Evolutionary conservation across 352 stramenopile species (phyloP).

Genomic region (Globisporangium middletonii): DNA sequence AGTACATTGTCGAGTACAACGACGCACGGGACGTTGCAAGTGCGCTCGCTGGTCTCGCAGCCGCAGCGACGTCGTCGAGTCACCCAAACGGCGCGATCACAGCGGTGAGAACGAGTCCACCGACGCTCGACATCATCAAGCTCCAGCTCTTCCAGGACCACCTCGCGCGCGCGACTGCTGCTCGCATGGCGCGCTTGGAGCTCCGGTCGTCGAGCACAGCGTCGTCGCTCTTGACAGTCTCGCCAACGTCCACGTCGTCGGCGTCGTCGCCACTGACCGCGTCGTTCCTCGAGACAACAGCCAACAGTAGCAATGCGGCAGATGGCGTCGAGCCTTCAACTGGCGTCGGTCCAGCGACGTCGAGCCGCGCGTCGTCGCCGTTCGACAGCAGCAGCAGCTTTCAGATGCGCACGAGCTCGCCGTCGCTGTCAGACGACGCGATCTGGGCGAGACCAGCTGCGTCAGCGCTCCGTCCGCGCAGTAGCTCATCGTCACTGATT

Average conservation of each 20-base stretch:
- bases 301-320: background rate
- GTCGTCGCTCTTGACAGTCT: slow-evolving; percentile 42
- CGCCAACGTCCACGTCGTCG: slow-evolving; percentile 51
- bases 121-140: slow-evolving; percentile 53
- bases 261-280: slow-evolving; percentile 44
- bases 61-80: slow-evolving; percentile 7
- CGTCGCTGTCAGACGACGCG: background rate
- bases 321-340: slow-evolving; percentile 1
- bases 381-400: slow-evolving; percentile 12
- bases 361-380: slow-evolving; percentile 19
- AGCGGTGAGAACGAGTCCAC: slow-evolving; percentile 39
- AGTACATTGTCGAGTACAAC: slow-evolving; percentile 74
- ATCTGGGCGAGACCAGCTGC: slow-evolving; percentile 6
- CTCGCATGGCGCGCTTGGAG: slow-evolving; percentile 26
- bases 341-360: background rate
- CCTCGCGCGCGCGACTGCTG: slow-evolving; percentile 17
- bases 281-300: slow-evolving; percentile 40
- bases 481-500: slow-evolving; percentile 40
- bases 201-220: slow-evolving; percentile 50
- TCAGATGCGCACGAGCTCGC: slow-evolving; percentile 4
- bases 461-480: slow-evolving; percentile 18
- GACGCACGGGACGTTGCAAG: slow-evolving; percentile 44
- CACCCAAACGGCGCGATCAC: slow-evolving; percentile 33
- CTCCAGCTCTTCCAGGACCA: slow-evolving; percentile 59
- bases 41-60: slow-evolving; percentile 34